phyloP scores from a whole-genome alignment of 495 filamentous ascomycete genomes.

The Xylaria telfairii region DNA sequence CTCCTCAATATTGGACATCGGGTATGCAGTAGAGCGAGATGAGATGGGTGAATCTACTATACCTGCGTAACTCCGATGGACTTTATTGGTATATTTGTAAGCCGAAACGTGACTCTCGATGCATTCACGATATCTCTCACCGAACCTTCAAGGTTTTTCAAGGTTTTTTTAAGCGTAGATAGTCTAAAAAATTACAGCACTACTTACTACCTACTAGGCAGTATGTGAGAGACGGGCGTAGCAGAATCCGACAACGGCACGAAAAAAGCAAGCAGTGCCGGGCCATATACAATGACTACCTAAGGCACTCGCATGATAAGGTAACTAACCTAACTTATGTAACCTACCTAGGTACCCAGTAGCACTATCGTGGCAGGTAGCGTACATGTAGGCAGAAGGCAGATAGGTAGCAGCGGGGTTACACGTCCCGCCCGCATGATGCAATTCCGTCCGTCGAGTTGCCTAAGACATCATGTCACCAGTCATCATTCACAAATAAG shows the following conservation, averaged over 20 bases:
- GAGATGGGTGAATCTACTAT: background rate
- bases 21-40: background rate
- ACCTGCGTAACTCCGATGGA: conserved; percentile 2
- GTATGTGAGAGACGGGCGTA: background rate
- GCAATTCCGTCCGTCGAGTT: background rate
- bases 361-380: no score
- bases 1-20: background rate
- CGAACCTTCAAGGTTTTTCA: no score
- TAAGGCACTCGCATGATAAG: no score
- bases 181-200: no score
- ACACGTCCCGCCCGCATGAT: conserved; percentile 1
- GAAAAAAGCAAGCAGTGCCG: background rate
- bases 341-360: no score
- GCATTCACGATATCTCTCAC: background rate
- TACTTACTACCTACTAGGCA: no score
- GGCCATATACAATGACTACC: no score
- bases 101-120: background rate
- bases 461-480: background rate
- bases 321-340: no score
- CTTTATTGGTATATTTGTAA: background rate
- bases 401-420: conserved; percentile 9
- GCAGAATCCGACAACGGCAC: background rate
- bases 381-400: no score
- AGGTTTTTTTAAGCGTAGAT: no score
- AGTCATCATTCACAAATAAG: background rate